Evolutionary conservation across 2,329 filamentous ascomycete genomes (phyloP).

Genomic region (Periglandula ipomoeae): DNA sequence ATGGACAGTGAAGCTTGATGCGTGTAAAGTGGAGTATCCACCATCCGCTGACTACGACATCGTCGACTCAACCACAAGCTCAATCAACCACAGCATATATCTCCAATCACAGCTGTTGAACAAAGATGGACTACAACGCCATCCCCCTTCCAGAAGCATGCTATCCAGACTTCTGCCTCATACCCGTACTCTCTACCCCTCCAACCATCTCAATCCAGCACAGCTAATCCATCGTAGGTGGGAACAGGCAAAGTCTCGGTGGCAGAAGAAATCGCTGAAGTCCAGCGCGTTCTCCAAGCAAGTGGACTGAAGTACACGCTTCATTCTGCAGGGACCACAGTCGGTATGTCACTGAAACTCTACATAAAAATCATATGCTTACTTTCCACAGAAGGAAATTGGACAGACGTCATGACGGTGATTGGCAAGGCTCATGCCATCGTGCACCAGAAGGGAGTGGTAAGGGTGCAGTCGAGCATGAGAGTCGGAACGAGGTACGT

Average conservation of each 20-base stretch:
- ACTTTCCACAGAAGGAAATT: conserved; percentile 62
- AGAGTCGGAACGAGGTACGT: conserved; percentile 67
- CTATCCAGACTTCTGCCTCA: conserved; percentile 84
- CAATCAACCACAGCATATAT: too few relatives aligned
- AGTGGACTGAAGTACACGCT: conserved; percentile 78
- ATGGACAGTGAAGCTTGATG: too few relatives aligned
- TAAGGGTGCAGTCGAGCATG: conserved; percentile 83
- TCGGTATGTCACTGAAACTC: too few relatives aligned
- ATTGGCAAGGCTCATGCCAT: conserved; percentile 79
- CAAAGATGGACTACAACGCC: conserved; percentile 34
- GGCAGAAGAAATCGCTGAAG: conserved; percentile 75
- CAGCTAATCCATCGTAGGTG: conserved; percentile 39
- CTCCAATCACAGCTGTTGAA: too few relatives aligned
- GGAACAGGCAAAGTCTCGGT: conserved; percentile 72
- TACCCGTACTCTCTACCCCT: conserved; percentile 47
- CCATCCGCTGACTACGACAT: too few relatives aligned
- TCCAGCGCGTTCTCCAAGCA: conserved; percentile 74
- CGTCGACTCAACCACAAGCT: too few relatives aligned
- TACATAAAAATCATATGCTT: too few relatives aligned
- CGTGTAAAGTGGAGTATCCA: too few relatives aligned
- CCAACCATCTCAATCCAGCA: not conserved
- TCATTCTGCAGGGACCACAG: conserved; percentile 89
- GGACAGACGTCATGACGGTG: conserved; percentile 78
- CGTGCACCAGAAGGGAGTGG: conserved; percentile 67
- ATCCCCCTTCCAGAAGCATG: conserved; percentile 62